Conservation (phyloP, 177 flowering plant species). For the Vitis hybrid region DNA sequence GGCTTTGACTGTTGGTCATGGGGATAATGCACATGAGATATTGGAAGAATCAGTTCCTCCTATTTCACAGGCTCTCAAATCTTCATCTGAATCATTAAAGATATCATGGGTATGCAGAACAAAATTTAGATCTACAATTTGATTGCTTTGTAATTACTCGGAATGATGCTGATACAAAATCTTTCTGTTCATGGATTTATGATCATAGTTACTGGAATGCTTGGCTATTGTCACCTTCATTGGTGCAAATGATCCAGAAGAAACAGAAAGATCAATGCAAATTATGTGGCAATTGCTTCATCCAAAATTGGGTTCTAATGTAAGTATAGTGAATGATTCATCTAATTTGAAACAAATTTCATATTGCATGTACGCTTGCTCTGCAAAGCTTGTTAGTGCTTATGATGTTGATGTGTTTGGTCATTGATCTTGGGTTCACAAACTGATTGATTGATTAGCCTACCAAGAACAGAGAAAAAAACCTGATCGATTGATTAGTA, state of each 20-base stretch:
- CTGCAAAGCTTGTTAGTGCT: too few relatives aligned
- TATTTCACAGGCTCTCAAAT: slow-evolving; percentile 65
- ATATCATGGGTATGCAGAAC: slow-evolving; percentile 43
- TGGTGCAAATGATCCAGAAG: slow-evolving; percentile 66
- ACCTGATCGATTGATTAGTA: too few relatives aligned
- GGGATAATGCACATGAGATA: slow-evolving; percentile 66
- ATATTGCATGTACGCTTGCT: neutral
- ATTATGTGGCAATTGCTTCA: slow-evolving; percentile 78
- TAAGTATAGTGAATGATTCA: slow-evolving; percentile 29
- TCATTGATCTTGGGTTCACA: too few relatives aligned
- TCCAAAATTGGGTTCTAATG: slow-evolving; percentile 79
- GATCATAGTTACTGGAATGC: slow-evolving; percentile 65
- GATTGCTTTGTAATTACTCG: neutral
- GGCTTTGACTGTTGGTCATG: slow-evolving; percentile 71
- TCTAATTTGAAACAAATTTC: neutral
- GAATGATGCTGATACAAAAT: neutral
- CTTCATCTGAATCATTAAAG: slow-evolving; percentile 53
- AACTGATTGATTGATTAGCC: too few relatives aligned
- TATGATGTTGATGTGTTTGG: too few relatives aligned
- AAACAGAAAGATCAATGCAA: slow-evolving; percentile 71
- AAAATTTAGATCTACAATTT: neutral
- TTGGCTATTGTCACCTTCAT: slow-evolving; percentile 80
- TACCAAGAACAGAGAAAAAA: too few relatives aligned
- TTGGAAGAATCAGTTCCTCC: slow-evolving; percentile 58
- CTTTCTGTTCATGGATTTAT: neutral